A percentile compares a stretch with the other conserved stretches of the same genome.
phyloP scores from a whole-genome alignment of 2,329 filamentous ascomycete species.

The Colletotrichum sp. region DNA sequence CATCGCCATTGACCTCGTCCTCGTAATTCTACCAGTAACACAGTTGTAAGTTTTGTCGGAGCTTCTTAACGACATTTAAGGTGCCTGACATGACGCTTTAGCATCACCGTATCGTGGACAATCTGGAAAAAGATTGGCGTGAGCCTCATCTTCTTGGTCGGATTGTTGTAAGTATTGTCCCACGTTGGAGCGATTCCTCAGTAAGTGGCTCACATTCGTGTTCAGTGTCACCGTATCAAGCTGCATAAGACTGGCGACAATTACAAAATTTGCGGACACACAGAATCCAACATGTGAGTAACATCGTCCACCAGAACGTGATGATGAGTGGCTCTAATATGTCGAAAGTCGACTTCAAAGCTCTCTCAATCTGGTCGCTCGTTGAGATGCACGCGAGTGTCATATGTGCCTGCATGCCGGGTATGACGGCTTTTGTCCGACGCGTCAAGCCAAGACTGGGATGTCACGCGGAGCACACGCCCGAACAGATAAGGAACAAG shows the following conservation, averaged over 20 bases:
- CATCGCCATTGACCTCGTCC: not conserved
- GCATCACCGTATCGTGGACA: slow-evolving; percentile 5
- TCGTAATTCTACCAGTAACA: slow-evolving; percentile 6
- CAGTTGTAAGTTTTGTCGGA: slow-evolving; percentile 1
- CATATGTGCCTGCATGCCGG: slow-evolving; percentile 17
- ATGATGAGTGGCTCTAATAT: not conserved
- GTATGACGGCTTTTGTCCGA: slow-evolving; percentile 3
- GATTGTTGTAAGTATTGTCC: not conserved
- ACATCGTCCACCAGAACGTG: fast-evolving
- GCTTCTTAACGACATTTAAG: not conserved
- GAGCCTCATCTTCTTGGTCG: slow-evolving; percentile 6
- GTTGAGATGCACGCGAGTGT: slow-evolving; percentile 13
- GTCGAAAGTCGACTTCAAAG: not conserved
- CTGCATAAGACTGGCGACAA: not conserved
- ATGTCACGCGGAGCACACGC: not conserved
- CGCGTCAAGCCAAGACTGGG: not conserved
- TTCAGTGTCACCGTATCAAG: not conserved
- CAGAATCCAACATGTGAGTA: slow-evolving; percentile 5
- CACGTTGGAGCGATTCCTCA: not conserved
- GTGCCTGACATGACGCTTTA: not conserved
- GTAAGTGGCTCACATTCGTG: not conserved
- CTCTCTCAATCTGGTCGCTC: not conserved
- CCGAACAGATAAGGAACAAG: not conserved
- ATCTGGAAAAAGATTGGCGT: not conserved
- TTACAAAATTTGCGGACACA: not conserved